These are phyloP conservation scores for Cryptococcus sp. DNA, from an alignment of 1,284 basidiomycete species.

Conservation along the genomic window DNA sequence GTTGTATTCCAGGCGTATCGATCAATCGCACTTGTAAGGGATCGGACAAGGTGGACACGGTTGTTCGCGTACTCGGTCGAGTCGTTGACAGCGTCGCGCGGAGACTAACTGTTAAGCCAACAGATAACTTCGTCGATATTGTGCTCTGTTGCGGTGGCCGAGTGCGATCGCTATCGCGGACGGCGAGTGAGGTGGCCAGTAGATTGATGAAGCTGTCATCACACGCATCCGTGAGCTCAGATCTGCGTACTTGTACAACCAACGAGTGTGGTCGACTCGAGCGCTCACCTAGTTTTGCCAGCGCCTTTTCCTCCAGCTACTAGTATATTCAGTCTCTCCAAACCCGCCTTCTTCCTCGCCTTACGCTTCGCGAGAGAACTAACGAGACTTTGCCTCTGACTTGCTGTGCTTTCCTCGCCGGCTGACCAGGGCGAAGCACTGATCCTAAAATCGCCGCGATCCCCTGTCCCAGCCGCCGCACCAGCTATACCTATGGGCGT, in stretches of 20 bases:
- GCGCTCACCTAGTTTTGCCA: slow-evolving; percentile 45
- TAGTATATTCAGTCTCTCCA: slow-evolving; percentile 37
- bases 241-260: not conserved
- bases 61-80: slow-evolving; percentile 1
- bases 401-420: not conserved
- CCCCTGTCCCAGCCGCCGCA: not conserved
- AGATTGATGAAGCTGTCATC: slow-evolving; percentile 24
- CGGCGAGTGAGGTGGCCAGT: slow-evolving; percentile 13
- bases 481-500: not conserved
- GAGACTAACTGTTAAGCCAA: no score
- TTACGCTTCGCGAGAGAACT: slow-evolving; percentile 2
- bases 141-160: no score
- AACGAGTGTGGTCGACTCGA: not conserved
- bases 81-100: slow-evolving; percentile 1
- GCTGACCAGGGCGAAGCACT: not conserved
- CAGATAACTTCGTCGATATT: no score
- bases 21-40: slow-evolving; percentile 28
- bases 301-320: slow-evolving; percentile 41
- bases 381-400: slow-evolving; percentile 5
- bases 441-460: not conserved
- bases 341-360: slow-evolving; percentile 21
- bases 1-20: slow-evolving; percentile 47
- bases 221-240: not conserved
- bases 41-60: slow-evolving; percentile 19
- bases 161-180: no score